Evolutionary conservation across 2,329 filamentous ascomycete genomes (phyloP), one percentile per base, ranked within the genome.

Genomic region (Fonsecaea pedrosoi): DNA sequence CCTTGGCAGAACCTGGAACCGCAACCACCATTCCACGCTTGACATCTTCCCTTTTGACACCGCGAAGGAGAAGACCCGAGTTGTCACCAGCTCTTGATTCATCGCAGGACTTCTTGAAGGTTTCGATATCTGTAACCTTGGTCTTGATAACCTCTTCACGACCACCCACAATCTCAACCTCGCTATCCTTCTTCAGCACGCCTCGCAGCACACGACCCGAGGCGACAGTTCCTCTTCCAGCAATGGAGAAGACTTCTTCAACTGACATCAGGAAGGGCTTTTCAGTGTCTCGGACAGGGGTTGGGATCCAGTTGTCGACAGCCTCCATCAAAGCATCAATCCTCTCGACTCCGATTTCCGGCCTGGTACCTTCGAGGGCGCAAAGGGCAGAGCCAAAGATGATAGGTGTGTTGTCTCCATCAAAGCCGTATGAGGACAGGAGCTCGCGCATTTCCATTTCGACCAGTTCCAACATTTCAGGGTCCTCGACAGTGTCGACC

Each of bases 381-480:
- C 93, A 97, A 59, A 99, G 90, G 73, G 95, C 95, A 74, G 95
- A 99, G 71, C 95, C 95, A 85, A 99, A 91, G 81, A 99, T 86
- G 80, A 99, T 96, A 71, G 95, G 95, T 60, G 95, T 99, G 64
- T 98, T 92, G 76, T 99, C 96, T 75, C 95, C 95, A 83, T 99
- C 95, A 80, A 99, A 99, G 70, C 93, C 94, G 82, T 99, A 99
- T 75, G 89, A 90, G 76, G 78, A 88, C 68, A 99, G 90, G 64
- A 99, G 89, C 84, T 99, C 95, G 77, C 95, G 92, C 95, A 99
- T 99, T 86, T 99, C 95, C 91, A 99, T 96, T 88, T 99, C 95
- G 79, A 99, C 95, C 67, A 99, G 92, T 85, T 99, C 95, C 89
- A 99, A 88, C 95, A 99, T 99, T 84, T 99, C 95, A 70, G 92